phyloP scores from a whole-genome alignment of 2,329 filamentous ascomycete genomes.

The Cryphonectria naterciae region DNA sequence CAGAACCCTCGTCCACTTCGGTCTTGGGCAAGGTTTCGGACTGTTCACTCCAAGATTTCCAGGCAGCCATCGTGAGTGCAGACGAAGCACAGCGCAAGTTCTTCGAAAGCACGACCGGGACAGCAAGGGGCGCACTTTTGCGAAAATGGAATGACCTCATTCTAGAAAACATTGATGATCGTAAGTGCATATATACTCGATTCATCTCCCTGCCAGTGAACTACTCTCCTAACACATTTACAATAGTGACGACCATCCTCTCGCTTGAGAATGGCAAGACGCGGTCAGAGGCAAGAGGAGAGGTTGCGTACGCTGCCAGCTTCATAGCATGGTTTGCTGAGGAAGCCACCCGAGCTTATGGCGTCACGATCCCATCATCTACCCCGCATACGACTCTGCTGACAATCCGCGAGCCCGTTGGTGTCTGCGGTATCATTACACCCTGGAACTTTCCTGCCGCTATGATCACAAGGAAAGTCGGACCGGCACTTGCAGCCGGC shows the following conservation, averaged over 20 bases:
- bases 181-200: background rate
- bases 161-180: background rate
- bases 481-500: conserved; percentile 65
- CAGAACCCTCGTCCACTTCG: conserved; percentile 39
- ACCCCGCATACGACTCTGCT: conserved; percentile 4
- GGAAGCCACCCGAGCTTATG: conserved; percentile 60
- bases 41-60: conserved; percentile 52
- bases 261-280: conserved; percentile 75
- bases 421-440: background rate
- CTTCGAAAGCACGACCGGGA: conserved; percentile 56
- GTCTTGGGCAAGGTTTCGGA: conserved; percentile 55
- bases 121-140: conserved; percentile 47
- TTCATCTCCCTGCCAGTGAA: too few species aligned
- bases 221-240: conserved; percentile 34
- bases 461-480: conserved; percentile 52
- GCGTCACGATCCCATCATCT: conserved; percentile 59
- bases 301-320: conserved; percentile 60
- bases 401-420: background rate
- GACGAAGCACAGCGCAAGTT: conserved; percentile 49
- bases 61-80: conserved; percentile 53
- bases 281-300: conserved; percentile 62
- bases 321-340: conserved; percentile 68
- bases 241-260: conserved; percentile 55
- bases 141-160: conserved; percentile 54
- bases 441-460: conserved; percentile 54